Evolutionary conservation across 495 filamentous ascomycete genomes (phyloP), one percentile per base, ranked within the genome.

Genomic region (Podospora fimiseda): DNA sequence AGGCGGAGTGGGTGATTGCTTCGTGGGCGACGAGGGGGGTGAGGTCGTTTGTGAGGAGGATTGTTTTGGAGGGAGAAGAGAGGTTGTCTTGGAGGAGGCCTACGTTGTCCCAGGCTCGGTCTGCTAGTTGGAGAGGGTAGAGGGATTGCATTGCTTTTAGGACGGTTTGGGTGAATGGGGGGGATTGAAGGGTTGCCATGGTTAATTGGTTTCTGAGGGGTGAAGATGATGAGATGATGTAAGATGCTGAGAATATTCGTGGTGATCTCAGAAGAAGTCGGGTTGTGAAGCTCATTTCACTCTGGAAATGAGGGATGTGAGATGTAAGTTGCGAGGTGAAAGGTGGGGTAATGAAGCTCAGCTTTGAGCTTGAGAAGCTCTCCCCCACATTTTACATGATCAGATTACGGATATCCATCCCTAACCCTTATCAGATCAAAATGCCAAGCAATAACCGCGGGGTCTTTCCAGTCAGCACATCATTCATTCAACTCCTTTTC

Each of bases 31-130:
- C 93, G 2, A 80, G 80, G 48, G 80, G 80, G 0, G 93, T 97
- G 21, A 98, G 78, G 69, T 98, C 93, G 62, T 96, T 90, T 13
- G 93, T 88, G 27, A 98, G 76, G 24, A 98, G 84, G 47, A 92
- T 88, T 1, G 14, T 38, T 33, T 33, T 9, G 27, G 9, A 9
- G 33, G n/a, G 4, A 19, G 24, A n/a, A 30, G 30, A 41, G 11
- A 66, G 56, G 56, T 72, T 72, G 13, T 64, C 67, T 49, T 68
- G 60, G 20, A 72, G 66, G 2, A 72, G 60, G 27, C 69, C 69
- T 1, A 72, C 96, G 58, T 98, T 98, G 64, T 98, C 93, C 74
- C 87, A 98, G 68, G 85, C 84, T 60, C 85, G 85, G 60, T 96
- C 91, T 9, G 93, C 92, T 43, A 97, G 76, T 38, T 81, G 81